Evolutionary conservation across 2,329 filamentous ascomycete genomes (phyloP), one percentile per base, ranked within the genome.

Genomic region (Aspergillus novoparasiticus): DNA sequence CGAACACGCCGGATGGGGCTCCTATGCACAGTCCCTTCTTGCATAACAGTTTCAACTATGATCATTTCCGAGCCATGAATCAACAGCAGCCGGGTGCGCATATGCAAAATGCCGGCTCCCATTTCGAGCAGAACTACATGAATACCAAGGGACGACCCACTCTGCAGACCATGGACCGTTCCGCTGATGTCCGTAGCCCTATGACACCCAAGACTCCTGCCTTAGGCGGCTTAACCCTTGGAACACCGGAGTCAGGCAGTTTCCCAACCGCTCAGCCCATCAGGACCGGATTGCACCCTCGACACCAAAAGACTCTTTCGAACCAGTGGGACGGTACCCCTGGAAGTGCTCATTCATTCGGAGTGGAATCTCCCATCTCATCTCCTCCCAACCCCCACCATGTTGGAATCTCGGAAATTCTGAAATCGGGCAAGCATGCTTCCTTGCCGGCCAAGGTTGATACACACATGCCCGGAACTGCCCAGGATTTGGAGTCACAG

Each of bases 1-100:
- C 94, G 23, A 92, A 92, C 76, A 97, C 94, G 2, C 94, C 94
- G 4, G 94, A 98, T 65, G 93, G 93, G 58, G 90, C 93, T 59
- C 93, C 94, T 6, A 94, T 97, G 64, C 92, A 96, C 73, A 97
- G 93, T 72, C 94, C 94, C 0, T 97, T 93, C 73, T 86, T 91
- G 48, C 87, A 90, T 59, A 82, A 81, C 70, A 89, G 86, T 73
- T 95, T 94, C 81, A 90, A 89, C 78, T 90, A 91, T 73, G 84
- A 85, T 41, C 91, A 93, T 68, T 96, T 93, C 76, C 87, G 90
- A 51, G 86, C 87, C 63, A 81, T 82, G 72, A 89, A 90, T 59
- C 84, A 83, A 73, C 84, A 85, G 64, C 74, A 69, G 61, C 74
- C 72, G 62, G 76, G 71, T 64, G 73, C 69, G 39, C 77, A 74